A percentile compares a stretch with the other conserved stretches of the same genome.
These are phyloP conservation scores for Tylopilus subfusipes DNA, from an alignment of 768 basidiomycete species.

Conservation along the genomic window DNA sequence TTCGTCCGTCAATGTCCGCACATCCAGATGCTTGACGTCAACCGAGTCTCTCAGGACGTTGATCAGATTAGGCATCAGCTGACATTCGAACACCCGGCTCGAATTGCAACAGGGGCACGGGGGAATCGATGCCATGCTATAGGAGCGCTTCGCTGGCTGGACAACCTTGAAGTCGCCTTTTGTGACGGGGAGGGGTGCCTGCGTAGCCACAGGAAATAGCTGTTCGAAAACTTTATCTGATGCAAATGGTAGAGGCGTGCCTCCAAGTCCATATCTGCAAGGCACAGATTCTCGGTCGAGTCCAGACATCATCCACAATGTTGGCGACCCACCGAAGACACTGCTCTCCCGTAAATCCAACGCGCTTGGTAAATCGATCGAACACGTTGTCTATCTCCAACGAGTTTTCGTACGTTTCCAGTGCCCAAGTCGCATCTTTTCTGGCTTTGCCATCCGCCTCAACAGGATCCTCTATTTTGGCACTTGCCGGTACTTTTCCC, in stretches of 20 bases:
- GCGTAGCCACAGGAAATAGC: constrained; percentile 64
- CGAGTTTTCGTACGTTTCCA: constrained; percentile 81
- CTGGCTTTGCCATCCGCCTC: constrained; percentile 40
- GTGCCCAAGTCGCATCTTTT: constrained; percentile 54
- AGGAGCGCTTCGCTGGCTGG: constrained; percentile 44
- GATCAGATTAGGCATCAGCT: constrained; percentile 93
- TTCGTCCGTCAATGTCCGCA: constrained; percentile 53
- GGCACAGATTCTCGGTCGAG: not conserved
- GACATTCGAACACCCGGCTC: constrained; percentile 81
- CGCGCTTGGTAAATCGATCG: constrained; percentile 74
- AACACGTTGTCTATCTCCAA: constrained; percentile 80
- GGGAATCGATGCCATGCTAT: constrained; percentile 52
- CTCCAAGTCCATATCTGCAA: constrained; percentile 80
- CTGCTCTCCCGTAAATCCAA: constrained; percentile 71
- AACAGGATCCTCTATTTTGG: constrained; percentile 40
- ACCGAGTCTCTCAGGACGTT: constrained; percentile 53
- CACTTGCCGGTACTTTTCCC: constrained; percentile 40
- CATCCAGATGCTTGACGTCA: constrained; percentile 20
- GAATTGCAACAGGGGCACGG: constrained; percentile 65
- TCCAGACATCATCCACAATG: not conserved
- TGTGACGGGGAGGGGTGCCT: constrained; percentile 49
- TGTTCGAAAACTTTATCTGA: constrained; percentile 66
- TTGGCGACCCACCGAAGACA: constrained; percentile 65
- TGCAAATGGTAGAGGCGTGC: constrained; percentile 82
- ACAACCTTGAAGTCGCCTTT: constrained; percentile 59